A percentile compares a stretch with the other conserved stretches of the same genome.
Evolutionary conservation across 257 asterid genomes (phyloP).

Genomic region (Primulina eburnea): DNA sequence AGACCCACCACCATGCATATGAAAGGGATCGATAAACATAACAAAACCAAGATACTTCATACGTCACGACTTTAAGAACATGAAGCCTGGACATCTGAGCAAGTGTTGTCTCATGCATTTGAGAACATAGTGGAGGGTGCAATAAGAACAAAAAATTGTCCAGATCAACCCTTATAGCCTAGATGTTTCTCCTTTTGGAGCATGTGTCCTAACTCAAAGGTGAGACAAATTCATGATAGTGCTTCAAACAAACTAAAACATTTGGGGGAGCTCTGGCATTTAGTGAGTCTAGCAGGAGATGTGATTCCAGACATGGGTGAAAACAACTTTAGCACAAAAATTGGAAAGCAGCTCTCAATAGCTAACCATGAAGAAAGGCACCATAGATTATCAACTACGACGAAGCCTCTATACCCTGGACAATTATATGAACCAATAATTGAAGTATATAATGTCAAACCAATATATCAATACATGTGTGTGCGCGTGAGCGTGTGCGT

Average conservation of each 20-base stretch:
- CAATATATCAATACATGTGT: not conserved
- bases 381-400: not conserved
- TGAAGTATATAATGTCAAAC: conserved; percentile 3
- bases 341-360: not conserved
- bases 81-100: not conserved
- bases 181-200: not conserved
- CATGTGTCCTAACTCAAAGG: not conserved
- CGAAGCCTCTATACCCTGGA: conserved; percentile 2
- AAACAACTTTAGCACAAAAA: too few relatives aligned
- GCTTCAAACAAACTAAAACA: not conserved
- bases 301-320: not conserved
- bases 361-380: conserved; percentile 3
- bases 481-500: not conserved
- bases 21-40: not conserved
- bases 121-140: not conserved
- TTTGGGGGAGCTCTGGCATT: not conserved
- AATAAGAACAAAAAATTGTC: not conserved
- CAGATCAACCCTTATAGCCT: not conserved
- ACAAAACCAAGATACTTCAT: not conserved
- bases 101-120: not conserved
- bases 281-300: not conserved
- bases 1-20: not conserved
- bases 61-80: not conserved
- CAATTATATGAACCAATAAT: not conserved
- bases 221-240: not conserved